Base-by-base conservation (phyloP, 306 rosid genomes). In the Cucumis hystrix region DNA sequence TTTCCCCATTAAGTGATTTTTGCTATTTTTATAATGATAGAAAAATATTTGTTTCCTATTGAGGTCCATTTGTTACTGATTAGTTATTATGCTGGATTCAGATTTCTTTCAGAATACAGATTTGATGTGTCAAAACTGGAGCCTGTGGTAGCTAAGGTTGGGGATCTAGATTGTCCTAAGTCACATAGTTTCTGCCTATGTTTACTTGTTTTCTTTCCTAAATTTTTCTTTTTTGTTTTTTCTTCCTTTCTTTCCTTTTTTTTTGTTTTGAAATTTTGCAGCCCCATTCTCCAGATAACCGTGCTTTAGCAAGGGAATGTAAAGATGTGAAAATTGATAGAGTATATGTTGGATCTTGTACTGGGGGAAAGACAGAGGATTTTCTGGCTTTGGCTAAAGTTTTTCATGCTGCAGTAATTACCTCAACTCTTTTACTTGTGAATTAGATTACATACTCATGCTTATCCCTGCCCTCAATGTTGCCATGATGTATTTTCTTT, bases 221-320 rank as follows among this genome's bases (percentile, higher is more conserved):
- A 49, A 15, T 0, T 6, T 33, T 12, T 33, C 37, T 70, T 10
- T 21, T 0, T 0, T 69, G 0, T 40, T 43, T 21, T 60, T 40
- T 11, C 11, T 45, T 43, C 51, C 11, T 76, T 39, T 55, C 60
- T 18, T 74, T 54, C 35, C 66, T 70, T 47, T 47, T 45, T 0
- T 28, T 7, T 64, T 7, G 16, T 17, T 33, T 55, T 45, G 72
- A 55, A 74, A 71, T 4, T 45, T 12, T 82, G 86, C 96, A 95
- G 99, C 99, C 99, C 76, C 97, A 95, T 88, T 89, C 96, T 77
- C 99, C 97, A 0, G 99, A 95, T 86, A 95, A 95, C 73, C 92
- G 93, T 25, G 91, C 97, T 78, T 85, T 92, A 83, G 97, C 97
- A 77, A 95, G 97, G 83, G 97, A 92, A 82, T 91, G 96, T 90